Evolutionary conservation across 2,329 filamentous ascomycete species (phyloP), one percentile per base, ranked within the genome.

Genomic region (Xylariaceae sp.): DNA sequence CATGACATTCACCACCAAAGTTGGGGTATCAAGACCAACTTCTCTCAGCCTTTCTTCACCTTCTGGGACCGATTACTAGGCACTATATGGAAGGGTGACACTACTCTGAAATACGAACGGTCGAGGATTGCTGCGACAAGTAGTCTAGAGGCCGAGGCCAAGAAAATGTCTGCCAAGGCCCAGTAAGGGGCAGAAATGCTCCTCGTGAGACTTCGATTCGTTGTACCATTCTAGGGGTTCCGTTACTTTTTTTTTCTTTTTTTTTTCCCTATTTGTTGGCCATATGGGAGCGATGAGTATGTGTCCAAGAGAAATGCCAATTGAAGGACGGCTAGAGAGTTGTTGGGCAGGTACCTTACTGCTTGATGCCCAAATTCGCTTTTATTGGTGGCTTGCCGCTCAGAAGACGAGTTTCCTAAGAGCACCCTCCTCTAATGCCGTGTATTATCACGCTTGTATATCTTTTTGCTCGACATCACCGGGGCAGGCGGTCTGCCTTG

Each of bases 1-100:
- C 94, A 99, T 69, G 94, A 99, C 68, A 92, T 99, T 56, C 94
- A 99, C 73, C 94, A 99, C 74, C 94, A 99, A 74, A 95, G 89
- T 72, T 97, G 92, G 91, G 94, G 94, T 54, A 96, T 99, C 79
- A 99, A 97, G 80, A 88, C 87, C 61, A 95, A 95, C 74, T 95
- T 90, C 71, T 87, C 86, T 4, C 89, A 95, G 72, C 89, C 89
- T 2, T 95, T 91, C 75, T 96, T 97, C 74, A 96, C 88, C 47
- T 91, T 96, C 74, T 97, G 94, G 90, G 94, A 99, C 70, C 79
- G 81, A 46, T 68, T 91, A 31, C 76, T 96, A 27, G 85, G 86
- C 50, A 99, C 94, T 29, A 87, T 84, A 72, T 96, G 91, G 85
- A 83, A 80, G 56, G 89, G 89, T 48, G 84, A 78, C 55, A 76